Evolutionary conservation across 2,329 filamentous ascomycete genomes (phyloP).

Genomic region (Penicillium sp.): DNA sequence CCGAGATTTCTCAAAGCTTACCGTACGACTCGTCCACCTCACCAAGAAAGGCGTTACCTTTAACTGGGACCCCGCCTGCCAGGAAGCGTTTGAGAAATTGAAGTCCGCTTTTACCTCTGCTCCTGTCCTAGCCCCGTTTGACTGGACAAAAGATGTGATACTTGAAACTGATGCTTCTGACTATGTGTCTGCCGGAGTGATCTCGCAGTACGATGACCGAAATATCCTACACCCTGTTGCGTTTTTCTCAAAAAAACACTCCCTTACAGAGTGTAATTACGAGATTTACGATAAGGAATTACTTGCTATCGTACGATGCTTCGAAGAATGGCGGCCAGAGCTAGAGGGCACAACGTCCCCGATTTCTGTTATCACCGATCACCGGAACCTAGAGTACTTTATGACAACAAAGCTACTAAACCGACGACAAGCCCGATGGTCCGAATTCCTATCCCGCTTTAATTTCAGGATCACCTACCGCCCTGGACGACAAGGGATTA

Average conservation of each 20-base stretch:
- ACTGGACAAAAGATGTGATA: too few species aligned
- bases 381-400: slow-evolving; percentile 32
- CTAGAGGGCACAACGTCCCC: slow-evolving; percentile 15
- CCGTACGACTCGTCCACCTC: slow-evolving; percentile 12
- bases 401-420: slow-evolving; percentile 20
- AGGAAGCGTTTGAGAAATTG: slow-evolving; percentile 12
- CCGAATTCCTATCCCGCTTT: slow-evolving; percentile 5
- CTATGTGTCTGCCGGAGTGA: not conserved
- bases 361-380: slow-evolving; percentile 23
- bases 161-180: too few species aligned
- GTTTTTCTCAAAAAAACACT: slow-evolving; percentile 27
- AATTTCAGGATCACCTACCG: slow-evolving; percentile 17
- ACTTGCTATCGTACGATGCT: slow-evolving; percentile 27
- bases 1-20: slow-evolving; percentile 19
- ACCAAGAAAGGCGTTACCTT: slow-evolving; percentile 16
- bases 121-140: too few species aligned
- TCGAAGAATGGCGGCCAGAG: slow-evolving; percentile 21
- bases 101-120: too few species aligned
- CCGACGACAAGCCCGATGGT: slow-evolving; percentile 10
- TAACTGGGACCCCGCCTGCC: not conserved
- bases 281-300: slow-evolving; percentile 33
- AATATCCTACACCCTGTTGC: slow-evolving; percentile 20
- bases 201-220: slow-evolving; percentile 19
- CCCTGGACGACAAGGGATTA: not conserved
- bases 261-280: slow-evolving; percentile 24